These are phyloP conservation scores for Leucogyrophana mollusca DNA, from an alignment of 768 basidiomycete genomes.

Conservation along the genomic window DNA sequence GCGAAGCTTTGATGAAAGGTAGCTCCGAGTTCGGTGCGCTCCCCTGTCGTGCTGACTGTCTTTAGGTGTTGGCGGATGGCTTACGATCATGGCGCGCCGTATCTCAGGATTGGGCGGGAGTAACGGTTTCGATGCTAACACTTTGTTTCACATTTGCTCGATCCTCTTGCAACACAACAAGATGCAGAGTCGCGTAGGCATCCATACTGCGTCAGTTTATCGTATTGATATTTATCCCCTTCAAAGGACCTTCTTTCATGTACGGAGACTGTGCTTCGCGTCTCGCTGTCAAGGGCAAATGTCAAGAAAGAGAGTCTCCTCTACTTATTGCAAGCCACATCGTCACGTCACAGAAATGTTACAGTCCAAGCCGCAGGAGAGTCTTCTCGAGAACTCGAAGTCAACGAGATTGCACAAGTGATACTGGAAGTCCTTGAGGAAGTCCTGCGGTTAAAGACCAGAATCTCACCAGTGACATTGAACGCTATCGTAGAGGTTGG, in stretches of 20 bases:
- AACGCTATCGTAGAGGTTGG: slow-evolving; percentile 54
- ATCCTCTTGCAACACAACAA: slow-evolving; percentile 62
- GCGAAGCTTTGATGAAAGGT: slow-evolving; percentile 56
- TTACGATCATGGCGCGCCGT: slow-evolving; percentile 53
- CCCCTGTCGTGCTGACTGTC: slow-evolving; percentile 5
- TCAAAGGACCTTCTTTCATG: slow-evolving; percentile 56
- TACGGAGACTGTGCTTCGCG: slow-evolving; percentile 60
- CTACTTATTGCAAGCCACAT: slow-evolving; percentile 35
- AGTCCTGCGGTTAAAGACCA: slow-evolving; percentile 51
- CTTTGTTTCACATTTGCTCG: slow-evolving; percentile 50
- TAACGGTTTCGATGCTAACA: slow-evolving; percentile 46
- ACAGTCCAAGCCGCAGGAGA: slow-evolving; percentile 8
- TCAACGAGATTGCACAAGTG: slow-evolving; percentile 37
- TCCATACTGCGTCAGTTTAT: neutral
- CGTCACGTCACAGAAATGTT: slow-evolving; percentile 39
- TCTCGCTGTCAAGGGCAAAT: slow-evolving; percentile 46
- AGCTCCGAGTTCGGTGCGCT: slow-evolving; percentile 17
- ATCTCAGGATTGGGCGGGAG: slow-evolving; percentile 5
- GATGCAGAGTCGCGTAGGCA: slow-evolving; percentile 49
- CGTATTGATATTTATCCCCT: neutral
- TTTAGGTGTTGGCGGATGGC: slow-evolving; percentile 55
- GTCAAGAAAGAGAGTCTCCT: slow-evolving; percentile 11
- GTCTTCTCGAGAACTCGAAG: neutral
- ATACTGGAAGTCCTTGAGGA: slow-evolving; percentile 55
- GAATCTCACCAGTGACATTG: slow-evolving; percentile 47